Percentiles rank a stretch among this genome's conserved stretches.
Evolutionary conservation across 495 filamentous ascomycete genomes (phyloP).

Genomic region (Aspergillus heteromorphus): DNA sequence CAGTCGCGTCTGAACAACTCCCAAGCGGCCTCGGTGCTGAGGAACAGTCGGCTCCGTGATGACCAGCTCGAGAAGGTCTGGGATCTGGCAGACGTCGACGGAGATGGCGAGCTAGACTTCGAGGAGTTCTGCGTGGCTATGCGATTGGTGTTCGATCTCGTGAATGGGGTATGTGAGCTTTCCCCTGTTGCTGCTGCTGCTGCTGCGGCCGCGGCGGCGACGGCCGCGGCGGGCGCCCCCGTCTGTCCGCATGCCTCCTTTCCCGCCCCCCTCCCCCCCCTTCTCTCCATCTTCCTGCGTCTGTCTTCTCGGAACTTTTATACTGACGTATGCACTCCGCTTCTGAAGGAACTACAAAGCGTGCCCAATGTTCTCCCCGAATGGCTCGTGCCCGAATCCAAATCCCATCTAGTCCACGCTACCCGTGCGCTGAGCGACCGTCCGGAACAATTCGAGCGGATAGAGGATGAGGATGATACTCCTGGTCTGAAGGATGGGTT

Average conservation of each 20-base stretch:
- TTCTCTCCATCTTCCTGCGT: neutral
- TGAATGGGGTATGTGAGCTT: constrained; percentile 74
- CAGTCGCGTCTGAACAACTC: constrained; percentile 79
- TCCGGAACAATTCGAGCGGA: constrained; percentile 73
- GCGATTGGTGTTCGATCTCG: constrained; percentile 91
- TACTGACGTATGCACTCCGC: neutral
- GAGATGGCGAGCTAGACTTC: constrained; percentile 94
- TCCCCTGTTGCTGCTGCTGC: constrained; percentile 1
- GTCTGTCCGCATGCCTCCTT: neutral
- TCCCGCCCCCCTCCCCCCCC: neutral
- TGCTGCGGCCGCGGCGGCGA: neutral
- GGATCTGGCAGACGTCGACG: constrained; percentile 96
- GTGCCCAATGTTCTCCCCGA: constrained; percentile 81
- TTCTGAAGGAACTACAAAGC: constrained; percentile 69
- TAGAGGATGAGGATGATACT: constrained; percentile 69
- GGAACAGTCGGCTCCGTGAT: constrained; percentile 89
- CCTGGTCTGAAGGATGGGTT: constrained; percentile 89
- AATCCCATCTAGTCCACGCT: constrained; percentile 92
- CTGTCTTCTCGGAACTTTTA: neutral
- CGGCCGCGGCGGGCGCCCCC: neutral
- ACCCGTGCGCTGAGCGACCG: constrained; percentile 71
- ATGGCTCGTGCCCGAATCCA: constrained; percentile 95
- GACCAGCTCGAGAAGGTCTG: constrained; percentile 95
- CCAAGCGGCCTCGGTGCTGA: constrained; percentile 89
- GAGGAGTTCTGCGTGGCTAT: constrained; percentile 99